These are phyloP conservation scores for Candida alai DNA, from an alignment of 805 yeast genomes.

Conservation along the genomic window DNA sequence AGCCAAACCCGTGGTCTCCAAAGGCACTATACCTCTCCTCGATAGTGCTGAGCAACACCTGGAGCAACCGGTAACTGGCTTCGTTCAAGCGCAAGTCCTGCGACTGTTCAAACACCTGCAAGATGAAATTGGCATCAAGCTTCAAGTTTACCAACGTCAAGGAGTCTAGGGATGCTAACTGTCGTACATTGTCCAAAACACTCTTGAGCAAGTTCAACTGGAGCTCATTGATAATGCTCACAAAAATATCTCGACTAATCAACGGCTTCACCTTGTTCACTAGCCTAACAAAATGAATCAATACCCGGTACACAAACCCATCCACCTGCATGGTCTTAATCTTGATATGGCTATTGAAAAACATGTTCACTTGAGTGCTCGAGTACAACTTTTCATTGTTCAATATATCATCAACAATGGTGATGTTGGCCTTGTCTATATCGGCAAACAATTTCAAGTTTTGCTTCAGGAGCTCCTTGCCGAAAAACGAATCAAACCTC, in stretches of 20 bases:
- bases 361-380: constrained; percentile 22
- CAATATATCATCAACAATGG: constrained; percentile 39
- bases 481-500: constrained; percentile 32
- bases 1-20: constrained; percentile 17
- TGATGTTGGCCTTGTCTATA: constrained; percentile 36
- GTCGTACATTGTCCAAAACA: constrained; percentile 29
- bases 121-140: constrained; percentile 35
- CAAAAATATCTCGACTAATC: constrained; percentile 33
- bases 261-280: constrained; percentile 38
- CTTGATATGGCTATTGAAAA: constrained; percentile 16
- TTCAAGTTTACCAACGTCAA: constrained; percentile 24
- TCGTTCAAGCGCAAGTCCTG: constrained; percentile 32
- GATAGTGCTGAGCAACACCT: constrained; percentile 25
- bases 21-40: constrained; percentile 20
- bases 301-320: constrained; percentile 35
- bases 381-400: constrained; percentile 33
- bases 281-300: constrained; percentile 39
- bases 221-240: constrained; percentile 33
- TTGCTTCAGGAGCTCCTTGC: constrained; percentile 33
- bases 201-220: constrained; percentile 33
- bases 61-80: constrained; percentile 27
- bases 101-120: constrained; percentile 36
- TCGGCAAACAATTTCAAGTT: constrained; percentile 38
- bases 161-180: constrained; percentile 11
- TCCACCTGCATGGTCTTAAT: constrained; percentile 23